These are phyloP conservation scores for Aspergillus aculeatus DNA, from an alignment of 2,329 filamentous ascomycete species.

Conservation along the genomic window DNA sequence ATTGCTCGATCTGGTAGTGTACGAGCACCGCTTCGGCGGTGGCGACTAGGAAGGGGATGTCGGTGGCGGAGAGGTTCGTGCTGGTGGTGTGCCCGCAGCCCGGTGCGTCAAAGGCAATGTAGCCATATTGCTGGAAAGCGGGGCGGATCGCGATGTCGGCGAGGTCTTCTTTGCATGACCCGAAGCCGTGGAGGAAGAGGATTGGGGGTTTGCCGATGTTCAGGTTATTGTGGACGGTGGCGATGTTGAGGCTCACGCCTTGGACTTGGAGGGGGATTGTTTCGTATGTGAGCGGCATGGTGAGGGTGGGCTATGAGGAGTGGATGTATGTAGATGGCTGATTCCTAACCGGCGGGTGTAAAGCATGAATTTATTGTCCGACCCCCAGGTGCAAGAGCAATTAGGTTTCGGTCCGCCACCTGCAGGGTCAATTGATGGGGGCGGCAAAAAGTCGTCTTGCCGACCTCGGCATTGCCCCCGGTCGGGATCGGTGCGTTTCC, in stretches of 20 bases:
- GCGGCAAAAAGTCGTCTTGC: no score
- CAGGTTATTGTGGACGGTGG: conserved; percentile 18
- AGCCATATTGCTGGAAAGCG: conserved; percentile 16
- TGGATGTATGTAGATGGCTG: neutral
- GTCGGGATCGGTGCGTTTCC: no score
- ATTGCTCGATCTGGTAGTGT: neutral
- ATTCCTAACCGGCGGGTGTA: no score
- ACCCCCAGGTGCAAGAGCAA: no score
- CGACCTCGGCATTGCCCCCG: no score
- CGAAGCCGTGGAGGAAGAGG: conserved; percentile 28
- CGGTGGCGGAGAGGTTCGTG: conserved; percentile 18
- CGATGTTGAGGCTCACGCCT: conserved; percentile 19
- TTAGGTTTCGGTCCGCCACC: no score
- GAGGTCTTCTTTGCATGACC: conserved; percentile 28
- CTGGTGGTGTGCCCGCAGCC: conserved; percentile 23
- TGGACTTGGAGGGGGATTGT: conserved; percentile 18
- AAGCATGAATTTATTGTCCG: no score
- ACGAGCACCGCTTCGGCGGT: neutral
- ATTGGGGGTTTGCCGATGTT: conserved; percentile 18
- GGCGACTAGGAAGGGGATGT: conserved; percentile 6
- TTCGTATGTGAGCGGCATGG: neutral
- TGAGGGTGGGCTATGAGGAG: neutral
- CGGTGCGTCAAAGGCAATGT: conserved; percentile 25
- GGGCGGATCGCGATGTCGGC: conserved; percentile 19
- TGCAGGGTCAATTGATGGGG: no score